Percentiles rank a stretch among this genome's conserved stretches.
Evolutionary conservation across 2,329 filamentous ascomycete species (phyloP).

Genomic region (Neofusicoccum laricinum): DNA sequence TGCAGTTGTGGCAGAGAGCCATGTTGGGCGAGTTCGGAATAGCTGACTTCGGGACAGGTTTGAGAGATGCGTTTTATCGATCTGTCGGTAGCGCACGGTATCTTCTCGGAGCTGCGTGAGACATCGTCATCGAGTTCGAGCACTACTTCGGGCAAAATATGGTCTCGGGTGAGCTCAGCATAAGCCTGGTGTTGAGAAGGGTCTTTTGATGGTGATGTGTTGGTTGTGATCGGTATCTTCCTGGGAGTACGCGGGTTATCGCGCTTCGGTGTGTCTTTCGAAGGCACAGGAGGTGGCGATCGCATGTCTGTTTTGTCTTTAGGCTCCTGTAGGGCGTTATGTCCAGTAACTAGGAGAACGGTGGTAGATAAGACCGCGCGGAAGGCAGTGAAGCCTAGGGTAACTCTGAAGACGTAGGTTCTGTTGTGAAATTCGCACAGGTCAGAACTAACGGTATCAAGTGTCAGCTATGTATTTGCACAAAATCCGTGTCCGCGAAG

Average conservation of each 20-base stretch:
- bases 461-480: not conserved
- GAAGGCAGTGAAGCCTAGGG: not conserved
- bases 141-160: not conserved
- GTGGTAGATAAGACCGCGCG: not conserved
- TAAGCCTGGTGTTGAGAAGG: not conserved
- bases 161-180: not conserved
- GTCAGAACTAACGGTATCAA: not conserved
- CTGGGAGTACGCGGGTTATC: not conserved
- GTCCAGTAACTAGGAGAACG: not conserved
- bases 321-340: not conserved
- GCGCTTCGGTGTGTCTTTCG: not conserved
- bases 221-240: not conserved
- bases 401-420: not conserved
- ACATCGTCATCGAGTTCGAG: not conserved
- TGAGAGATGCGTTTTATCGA: not conserved
- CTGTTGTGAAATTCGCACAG: not conserved
- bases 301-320: not conserved
- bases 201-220: not conserved
- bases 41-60: not conserved
- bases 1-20: not conserved
- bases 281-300: not conserved
- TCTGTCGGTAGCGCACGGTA: not conserved
- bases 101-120: not conserved
- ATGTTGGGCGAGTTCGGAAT: not conserved
- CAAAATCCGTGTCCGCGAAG: not conserved